Evolutionary conservation across 495 filamentous ascomycete species (phyloP).

Genomic region (Chaetomium fimeti): DNA sequence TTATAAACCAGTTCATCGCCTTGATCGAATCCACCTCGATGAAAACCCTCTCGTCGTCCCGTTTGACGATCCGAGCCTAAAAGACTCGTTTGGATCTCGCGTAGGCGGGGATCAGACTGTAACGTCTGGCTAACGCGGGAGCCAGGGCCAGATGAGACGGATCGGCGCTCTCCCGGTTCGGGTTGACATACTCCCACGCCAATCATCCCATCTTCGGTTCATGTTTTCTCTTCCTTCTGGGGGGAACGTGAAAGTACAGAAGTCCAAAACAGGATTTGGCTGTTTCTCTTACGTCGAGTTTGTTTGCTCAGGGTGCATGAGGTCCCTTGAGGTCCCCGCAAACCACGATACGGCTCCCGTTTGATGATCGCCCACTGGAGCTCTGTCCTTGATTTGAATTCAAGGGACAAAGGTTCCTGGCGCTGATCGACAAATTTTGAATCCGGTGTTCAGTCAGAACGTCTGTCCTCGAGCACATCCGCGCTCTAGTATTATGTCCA

Average conservation of each 20-base stretch:
- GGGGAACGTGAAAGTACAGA: neutral
- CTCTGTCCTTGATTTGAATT: neutral
- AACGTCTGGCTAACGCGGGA: neutral
- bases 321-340: no score
- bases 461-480: neutral
- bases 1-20: neutral
- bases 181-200: neutral
- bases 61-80: neutral
- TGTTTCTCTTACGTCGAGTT: no score
- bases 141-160: slow-evolving; percentile 1
- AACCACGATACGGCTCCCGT: neutral
- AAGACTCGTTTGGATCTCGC: neutral
- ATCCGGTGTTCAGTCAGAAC: neutral
- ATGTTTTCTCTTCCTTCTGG: neutral
- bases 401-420: neutral
- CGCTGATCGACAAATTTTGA: neutral
- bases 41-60: neutral
- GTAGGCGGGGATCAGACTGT: neutral
- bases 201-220: neutral
- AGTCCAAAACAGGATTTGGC: neutral
- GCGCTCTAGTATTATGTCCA: no score
- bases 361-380: neutral
- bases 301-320: no score
- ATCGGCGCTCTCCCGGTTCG: neutral
- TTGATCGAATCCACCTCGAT: no score